These are phyloP conservation scores for Arachnomyces sp. DNA, from an alignment of 2,329 filamentous ascomycete species.

Conservation along the genomic window DNA sequence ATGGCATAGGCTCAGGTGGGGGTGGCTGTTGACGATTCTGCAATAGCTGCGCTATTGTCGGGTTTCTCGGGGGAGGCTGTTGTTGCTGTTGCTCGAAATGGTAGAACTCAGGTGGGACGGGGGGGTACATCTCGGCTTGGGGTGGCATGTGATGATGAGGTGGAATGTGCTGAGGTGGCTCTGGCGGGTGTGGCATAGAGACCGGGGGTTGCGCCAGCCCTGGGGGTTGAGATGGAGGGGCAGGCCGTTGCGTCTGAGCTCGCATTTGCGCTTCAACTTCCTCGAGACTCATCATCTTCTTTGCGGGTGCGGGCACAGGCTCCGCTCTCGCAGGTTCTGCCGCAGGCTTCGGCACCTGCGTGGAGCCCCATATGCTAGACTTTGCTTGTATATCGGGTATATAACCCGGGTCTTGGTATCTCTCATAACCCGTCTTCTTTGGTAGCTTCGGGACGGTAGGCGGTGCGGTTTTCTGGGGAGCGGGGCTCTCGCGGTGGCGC, in stretches of 20 bases:
- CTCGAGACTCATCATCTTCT: slow-evolving; percentile 90
- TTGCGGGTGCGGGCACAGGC: slow-evolving; percentile 33
- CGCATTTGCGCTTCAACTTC: slow-evolving; percentile 94
- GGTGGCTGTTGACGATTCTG: slow-evolving; percentile 29
- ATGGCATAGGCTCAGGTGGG: slow-evolving; percentile 34
- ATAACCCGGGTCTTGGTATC: slow-evolving; percentile 74
- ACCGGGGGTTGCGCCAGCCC: slow-evolving; percentile 16
- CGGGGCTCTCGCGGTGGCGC: slow-evolving; percentile 33
- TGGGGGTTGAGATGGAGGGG: slow-evolving; percentile 13
- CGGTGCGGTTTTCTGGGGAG: not conserved
- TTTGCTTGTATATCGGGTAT: slow-evolving; percentile 88
- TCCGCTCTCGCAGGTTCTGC: no score
- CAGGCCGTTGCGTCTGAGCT: slow-evolving; percentile 44
- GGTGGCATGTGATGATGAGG: slow-evolving; percentile 21
- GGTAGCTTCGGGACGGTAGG: slow-evolving; percentile 44
- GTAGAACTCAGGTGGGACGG: slow-evolving; percentile 40
- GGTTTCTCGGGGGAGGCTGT: slow-evolving; percentile 26
- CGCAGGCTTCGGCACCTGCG: slow-evolving; percentile 32
- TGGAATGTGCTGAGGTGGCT: slow-evolving; percentile 25
- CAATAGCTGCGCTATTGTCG: slow-evolving; percentile 28
- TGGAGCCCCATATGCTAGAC: slow-evolving; percentile 77
- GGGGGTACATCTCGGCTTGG: slow-evolving; percentile 24
- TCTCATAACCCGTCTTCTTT: slow-evolving; percentile 77
- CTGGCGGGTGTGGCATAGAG: slow-evolving; percentile 22
- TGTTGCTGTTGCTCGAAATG: slow-evolving; percentile 43